These are phyloP conservation scores for Moniliophthora roreri DNA, from an alignment of 1,284 basidiomycete genomes.

Conservation along the genomic window DNA sequence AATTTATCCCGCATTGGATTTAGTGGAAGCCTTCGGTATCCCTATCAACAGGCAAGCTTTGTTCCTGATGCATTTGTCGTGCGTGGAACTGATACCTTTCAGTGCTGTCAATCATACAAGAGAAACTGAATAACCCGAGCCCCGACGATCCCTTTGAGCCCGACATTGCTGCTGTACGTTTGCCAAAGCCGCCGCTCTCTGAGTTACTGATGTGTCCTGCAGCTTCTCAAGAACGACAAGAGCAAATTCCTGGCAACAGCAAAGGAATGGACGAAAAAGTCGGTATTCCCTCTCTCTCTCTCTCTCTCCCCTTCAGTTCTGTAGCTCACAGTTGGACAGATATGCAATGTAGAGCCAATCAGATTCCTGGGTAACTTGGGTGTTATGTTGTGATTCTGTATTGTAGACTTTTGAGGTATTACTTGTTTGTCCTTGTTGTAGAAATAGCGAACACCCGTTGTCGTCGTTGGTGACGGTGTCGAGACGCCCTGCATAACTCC, in stretches of 20 bases:
- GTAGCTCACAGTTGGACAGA: background rate
- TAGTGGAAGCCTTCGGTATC: constrained; percentile 92
- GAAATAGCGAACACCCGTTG: no score
- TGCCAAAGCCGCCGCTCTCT: constrained; percentile 2
- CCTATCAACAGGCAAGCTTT: constrained; percentile 61
- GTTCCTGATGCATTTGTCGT: background rate
- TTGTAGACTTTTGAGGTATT: no score
- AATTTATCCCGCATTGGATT: constrained; percentile 2
- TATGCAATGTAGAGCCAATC: constrained; percentile 7
- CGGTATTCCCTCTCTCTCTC: constrained; percentile 23
- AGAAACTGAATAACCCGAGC: constrained; percentile 87
- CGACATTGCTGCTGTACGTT: constrained; percentile 72
- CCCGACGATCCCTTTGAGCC: constrained; percentile 89
- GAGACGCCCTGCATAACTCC: no score
- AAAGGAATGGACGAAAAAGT: constrained; percentile 84
- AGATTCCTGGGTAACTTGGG: background rate
- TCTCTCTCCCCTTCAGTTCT: background rate
- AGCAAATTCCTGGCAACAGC: constrained; percentile 69
- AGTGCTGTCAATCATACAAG: constrained; percentile 81
- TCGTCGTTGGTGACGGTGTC: background rate
- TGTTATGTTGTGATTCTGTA: no score
- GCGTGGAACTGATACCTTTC: constrained; percentile 5
- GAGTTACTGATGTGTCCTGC: constrained; percentile 13
- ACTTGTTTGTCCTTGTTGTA: no score
- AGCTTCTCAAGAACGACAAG: constrained; percentile 76